phyloP scores from a whole-genome alignment of 805 yeast genomes.

The Cyberlindnera mycetangii region DNA sequence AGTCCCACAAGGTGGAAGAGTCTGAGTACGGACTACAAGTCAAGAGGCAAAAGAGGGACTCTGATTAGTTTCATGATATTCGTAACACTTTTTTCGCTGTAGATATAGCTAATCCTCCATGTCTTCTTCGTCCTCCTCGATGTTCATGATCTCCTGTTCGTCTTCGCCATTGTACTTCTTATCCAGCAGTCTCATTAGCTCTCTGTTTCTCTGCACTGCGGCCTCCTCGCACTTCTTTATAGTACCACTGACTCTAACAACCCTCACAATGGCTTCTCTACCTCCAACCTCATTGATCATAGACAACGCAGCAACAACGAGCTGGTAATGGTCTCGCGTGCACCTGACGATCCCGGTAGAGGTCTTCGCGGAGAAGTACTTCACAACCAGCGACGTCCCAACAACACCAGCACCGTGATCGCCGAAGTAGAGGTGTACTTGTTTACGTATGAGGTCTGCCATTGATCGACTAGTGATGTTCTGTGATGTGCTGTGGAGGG shows the following conservation, averaged over 20 bases:
- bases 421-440: slow-evolving; percentile 67
- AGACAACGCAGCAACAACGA: slow-evolving; percentile 65
- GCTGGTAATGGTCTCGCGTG: slow-evolving; percentile 57
- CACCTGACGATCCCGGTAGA: slow-evolving; percentile 84
- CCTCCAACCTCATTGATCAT: slow-evolving; percentile 51
- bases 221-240: slow-evolving; percentile 77
- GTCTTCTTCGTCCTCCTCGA: slow-evolving; percentile 23
- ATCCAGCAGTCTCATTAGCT: slow-evolving; percentile 23
- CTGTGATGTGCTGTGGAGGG: slow-evolving; percentile 48
- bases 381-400: slow-evolving; percentile 57
- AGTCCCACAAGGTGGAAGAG: slow-evolving; percentile 10
- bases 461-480: slow-evolving; percentile 48
- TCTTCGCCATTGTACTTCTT: slow-evolving; percentile 19
- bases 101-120: slow-evolving; percentile 6
- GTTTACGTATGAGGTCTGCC: slow-evolving; percentile 49
- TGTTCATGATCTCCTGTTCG: slow-evolving; percentile 16
- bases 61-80: background rate
- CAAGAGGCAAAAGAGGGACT: slow-evolving; percentile 19
- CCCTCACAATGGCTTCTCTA: slow-evolving; percentile 46
- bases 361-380: slow-evolving; percentile 79
- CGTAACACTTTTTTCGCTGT: background rate
- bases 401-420: slow-evolving; percentile 71
- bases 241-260: slow-evolving; percentile 78
- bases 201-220: slow-evolving; percentile 50
- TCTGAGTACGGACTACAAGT: slow-evolving; percentile 25